Percentiles rank a stretch among this genome's conserved stretches.
These are phyloP conservation scores for Penicillium bialowiezense DNA, from an alignment of 495 filamentous ascomycete genomes.

Conservation along the genomic window DNA sequence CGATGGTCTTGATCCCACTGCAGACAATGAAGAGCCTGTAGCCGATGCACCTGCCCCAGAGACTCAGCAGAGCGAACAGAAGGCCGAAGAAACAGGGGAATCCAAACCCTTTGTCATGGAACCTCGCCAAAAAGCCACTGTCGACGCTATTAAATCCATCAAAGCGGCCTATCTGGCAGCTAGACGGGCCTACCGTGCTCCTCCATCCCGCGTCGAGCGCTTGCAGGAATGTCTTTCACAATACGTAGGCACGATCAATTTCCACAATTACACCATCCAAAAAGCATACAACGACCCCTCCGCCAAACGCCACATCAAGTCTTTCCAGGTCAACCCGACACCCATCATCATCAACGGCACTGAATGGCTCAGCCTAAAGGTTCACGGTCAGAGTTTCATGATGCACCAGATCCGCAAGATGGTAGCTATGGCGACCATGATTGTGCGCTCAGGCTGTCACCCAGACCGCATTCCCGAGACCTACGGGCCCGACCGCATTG, in stretches of 20 bases:
- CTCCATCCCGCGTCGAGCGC: constrained; percentile 62
- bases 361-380: constrained; percentile 91
- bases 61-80: neutral
- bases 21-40: constrained; percentile 5
- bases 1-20: constrained; percentile 14
- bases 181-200: constrained; percentile 78
- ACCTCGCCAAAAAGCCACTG: constrained; percentile 36
- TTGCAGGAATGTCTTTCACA: constrained; percentile 67
- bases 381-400: constrained; percentile 98
- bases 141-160: constrained; percentile 67
- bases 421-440: constrained; percentile 86
- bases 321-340: constrained; percentile 67
- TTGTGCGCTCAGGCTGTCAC: constrained; percentile 75
- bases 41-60: constrained; percentile 3
- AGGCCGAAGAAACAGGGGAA: neutral
- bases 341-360: constrained; percentile 85
- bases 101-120: constrained; percentile 19
- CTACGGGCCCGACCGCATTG: constrained; percentile 63
- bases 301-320: constrained; percentile 82
- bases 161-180: constrained; percentile 74
- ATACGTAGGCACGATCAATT: constrained; percentile 83
- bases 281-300: constrained; percentile 77
- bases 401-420: constrained; percentile 99
- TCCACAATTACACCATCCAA: constrained; percentile 93
- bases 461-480: constrained; percentile 64